Percentiles rank a stretch among this genome's conserved stretches.
Evolutionary conservation across 2,329 filamentous ascomycete species (phyloP).

Genomic region (Fusarium sp.): DNA sequence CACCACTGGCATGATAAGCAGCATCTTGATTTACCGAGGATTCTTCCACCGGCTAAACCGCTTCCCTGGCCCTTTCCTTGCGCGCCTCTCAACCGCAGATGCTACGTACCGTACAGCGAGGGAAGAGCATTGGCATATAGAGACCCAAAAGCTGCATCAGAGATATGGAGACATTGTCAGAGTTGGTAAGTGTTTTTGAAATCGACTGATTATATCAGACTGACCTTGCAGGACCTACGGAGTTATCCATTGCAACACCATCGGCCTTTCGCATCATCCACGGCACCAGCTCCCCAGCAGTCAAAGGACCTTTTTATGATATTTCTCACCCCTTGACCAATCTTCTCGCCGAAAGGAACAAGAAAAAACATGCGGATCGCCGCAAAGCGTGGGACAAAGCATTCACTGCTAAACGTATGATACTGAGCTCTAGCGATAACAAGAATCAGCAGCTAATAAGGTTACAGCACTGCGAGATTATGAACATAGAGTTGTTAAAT

Average conservation of each 20-base stretch:
- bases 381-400: conserved; percentile 33
- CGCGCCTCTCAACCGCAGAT: conserved; percentile 14
- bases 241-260: conserved; percentile 26
- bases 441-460: accelerated
- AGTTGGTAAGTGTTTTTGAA: not conserved
- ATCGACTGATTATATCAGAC: accelerated
- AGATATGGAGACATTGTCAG: conserved; percentile 32
- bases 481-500: conserved; percentile 18
- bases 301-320: conserved; percentile 28
- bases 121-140: conserved; percentile 12
- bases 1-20: not conserved
- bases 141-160: conserved; percentile 19
- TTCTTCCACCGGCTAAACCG: conserved; percentile 21
- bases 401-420: conserved; percentile 26
- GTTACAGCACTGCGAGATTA: conserved; percentile 12
- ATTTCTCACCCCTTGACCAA: conserved; percentile 4
- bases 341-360: conserved; percentile 4
- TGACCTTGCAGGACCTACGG: not conserved
- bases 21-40: conserved; percentile 12
- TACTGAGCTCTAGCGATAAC: accelerated
- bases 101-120: not conserved
- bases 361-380: conserved; percentile 15
- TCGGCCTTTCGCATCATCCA: conserved; percentile 23
- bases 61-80: conserved; percentile 28
- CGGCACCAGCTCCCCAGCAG: not conserved